Conservation (phyloP, 78 protist genomes). For the Dictyostelium firmibasis region DNA sequence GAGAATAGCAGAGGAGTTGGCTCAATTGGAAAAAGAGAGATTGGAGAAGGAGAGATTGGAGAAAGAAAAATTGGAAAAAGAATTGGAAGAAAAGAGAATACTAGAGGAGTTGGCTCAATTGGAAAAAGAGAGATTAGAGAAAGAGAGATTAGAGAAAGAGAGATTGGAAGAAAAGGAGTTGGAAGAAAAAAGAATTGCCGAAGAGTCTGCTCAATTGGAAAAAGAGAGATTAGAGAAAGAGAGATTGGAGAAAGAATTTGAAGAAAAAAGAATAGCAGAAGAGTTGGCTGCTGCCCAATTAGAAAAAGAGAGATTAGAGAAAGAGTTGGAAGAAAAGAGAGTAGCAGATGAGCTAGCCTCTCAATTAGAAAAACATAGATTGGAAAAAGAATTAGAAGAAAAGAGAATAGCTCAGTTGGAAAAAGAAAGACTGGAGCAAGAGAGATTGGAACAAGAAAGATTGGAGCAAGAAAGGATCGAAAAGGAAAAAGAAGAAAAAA, state of each 20-base stretch:
- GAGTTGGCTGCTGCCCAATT: not conserved
- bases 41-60: not conserved
- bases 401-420: constrained; percentile 9
- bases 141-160: not conserved
- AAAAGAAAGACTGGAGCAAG: too few relatives aligned
- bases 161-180: not conserved
- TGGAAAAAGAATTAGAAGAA: too few relatives aligned
- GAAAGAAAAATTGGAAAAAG: too few relatives aligned
- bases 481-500: not conserved
- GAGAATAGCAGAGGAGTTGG: not conserved
- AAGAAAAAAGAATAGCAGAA: not conserved
- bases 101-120: not conserved
- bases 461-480: too few relatives aligned
- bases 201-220: not conserved
- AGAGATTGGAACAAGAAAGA: too few relatives aligned
- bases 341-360: not conserved
- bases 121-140: not conserved
- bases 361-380: too few relatives aligned
- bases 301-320: not conserved
- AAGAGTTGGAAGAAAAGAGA: not conserved
- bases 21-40: not conserved
- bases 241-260: not conserved
- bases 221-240: not conserved
- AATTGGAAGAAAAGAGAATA: not conserved
- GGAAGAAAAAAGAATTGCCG: not conserved